Conservation (phyloP, 1,284 basidiomycete species). For the Ceratobasidium sp. region DNA sequence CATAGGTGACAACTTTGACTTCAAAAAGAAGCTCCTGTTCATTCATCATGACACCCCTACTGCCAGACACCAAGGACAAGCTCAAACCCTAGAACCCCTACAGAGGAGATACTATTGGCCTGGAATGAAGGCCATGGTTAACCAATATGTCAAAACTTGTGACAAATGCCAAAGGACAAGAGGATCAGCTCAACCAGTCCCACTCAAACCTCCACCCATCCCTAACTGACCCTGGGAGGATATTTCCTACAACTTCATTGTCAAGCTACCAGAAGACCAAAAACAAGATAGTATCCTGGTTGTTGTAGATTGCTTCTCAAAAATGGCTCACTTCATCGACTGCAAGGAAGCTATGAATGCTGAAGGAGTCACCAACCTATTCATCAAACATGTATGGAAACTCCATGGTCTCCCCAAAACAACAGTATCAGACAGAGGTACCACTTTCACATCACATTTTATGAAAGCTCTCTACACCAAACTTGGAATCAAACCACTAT, state of each 20-base stretch:
- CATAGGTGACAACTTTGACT: neutral
- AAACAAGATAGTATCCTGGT: constrained; percentile 50
- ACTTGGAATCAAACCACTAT: constrained; percentile 50
- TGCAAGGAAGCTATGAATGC: neutral
- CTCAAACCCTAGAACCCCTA: neutral
- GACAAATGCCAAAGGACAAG: neutral
- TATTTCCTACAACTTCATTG: constrained; percentile 51
- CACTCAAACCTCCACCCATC: constrained; percentile 42
- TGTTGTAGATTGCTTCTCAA: constrained; percentile 50
- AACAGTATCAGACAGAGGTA: constrained; percentile 49
- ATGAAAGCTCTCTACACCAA: constrained; percentile 46
- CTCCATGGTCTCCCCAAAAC: constrained; percentile 44
- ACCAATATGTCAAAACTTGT: neutral
- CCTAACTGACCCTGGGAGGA: constrained; percentile 47
- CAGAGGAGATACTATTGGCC: neutral
- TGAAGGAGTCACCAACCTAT: neutral
- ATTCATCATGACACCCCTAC: neutral
- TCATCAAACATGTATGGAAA: constrained; percentile 39
- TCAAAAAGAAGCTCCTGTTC: neutral
- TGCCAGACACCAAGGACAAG: neutral
- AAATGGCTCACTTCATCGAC: constrained; percentile 49
- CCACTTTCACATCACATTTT: constrained; percentile 46
- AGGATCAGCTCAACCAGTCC: constrained; percentile 29
- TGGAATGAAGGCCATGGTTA: neutral
- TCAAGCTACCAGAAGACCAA: constrained; percentile 47